Percentiles rank a stretch among this genome's conserved stretches.
Evolutionary conservation across 169 alveolate genomes (phyloP).

Genomic region (Cryptosporidium canis): DNA sequence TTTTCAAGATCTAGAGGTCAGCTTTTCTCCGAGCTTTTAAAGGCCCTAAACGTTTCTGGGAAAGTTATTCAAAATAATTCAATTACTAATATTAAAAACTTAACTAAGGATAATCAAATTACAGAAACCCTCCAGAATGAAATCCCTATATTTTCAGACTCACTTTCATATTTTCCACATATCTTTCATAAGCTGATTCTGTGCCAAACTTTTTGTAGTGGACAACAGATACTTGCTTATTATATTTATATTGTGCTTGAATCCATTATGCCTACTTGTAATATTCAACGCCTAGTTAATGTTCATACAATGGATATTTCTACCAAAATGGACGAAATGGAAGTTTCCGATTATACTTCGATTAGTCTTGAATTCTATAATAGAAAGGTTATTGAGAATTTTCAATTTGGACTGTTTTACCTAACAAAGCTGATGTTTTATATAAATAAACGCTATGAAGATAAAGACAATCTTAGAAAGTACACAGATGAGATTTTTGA

Average conservation of each 20-base stretch:
- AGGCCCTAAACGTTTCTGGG: constrained; percentile 24
- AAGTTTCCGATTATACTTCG: background rate
- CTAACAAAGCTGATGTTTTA: constrained; percentile 20
- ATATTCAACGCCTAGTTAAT: background rate
- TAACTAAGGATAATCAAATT: background rate
- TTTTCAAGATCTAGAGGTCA: background rate
- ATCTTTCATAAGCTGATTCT: background rate
- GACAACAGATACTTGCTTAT: constrained; percentile 43
- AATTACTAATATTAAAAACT: background rate
- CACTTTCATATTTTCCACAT: constrained; percentile 2
- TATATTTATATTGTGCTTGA: background rate
- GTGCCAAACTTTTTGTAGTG: constrained; percentile 25
- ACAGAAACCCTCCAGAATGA: background rate
- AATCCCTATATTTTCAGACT: background rate
- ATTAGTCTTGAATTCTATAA: constrained; percentile 7
- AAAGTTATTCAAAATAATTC: background rate
- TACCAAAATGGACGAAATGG: background rate
- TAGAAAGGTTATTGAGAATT: constrained; percentile 16
- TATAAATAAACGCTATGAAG: background rate
- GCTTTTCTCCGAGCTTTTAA: background rate
- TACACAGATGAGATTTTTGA: background rate
- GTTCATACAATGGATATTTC: background rate
- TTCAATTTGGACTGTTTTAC: constrained; percentile 27
- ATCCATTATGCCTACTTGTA: background rate
- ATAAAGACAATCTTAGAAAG: background rate